Base-by-base conservation (phyloP, 192 early-diverging fungal genomes). In the Pilobolus umbonatus region DNA sequence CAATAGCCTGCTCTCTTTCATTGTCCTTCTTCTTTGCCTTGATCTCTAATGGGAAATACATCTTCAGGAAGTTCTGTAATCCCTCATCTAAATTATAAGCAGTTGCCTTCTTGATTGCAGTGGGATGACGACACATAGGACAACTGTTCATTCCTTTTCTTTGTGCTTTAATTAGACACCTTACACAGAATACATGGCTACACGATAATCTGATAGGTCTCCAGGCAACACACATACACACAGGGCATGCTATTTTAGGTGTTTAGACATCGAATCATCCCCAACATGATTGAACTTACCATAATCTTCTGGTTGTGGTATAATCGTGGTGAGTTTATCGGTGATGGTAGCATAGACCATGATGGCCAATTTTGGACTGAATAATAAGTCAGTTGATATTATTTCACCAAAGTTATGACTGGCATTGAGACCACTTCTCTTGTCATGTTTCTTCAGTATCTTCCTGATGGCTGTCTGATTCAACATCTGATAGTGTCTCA, bases 381-480 rank as follows among this genome's bases (percentile, higher is more conserved):
- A 86, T 42, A 85, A 80, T 2, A 64, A 59, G 35, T 85, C 55
- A 5, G 64, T 60, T 19, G 68, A 55, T 10, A 78, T 63, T 43
- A 84, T 68, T 36, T 71, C 60, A 19, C 75, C 72, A 51, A 84
- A 86, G 28, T 67, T 73, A 17, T 64, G 39, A 30, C 76, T 78
- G 5, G 80, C 79, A 52, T 74, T 78, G 19, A 69, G 38, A 8
- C 67, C 67, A n/a, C 87, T 91, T 30, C 84, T 81, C 65, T 94
- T 94, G 69, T 94, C 92, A 64, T 94, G 92, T 67, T 94, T 94
- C 66, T 94, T 94, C 30, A 94, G 64, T n/a, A 94, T 92, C 68
- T 94, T 94, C 42, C 76, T 74, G 65, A 88, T 85, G 0, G 92
- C 90, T 38, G 77, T 79, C 40, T 84, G 83, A 67, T 94, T 94